Base-by-base conservation (phyloP, 2,329 filamentous ascomycete species). In the Talaromyces albobiverticillius region DNA sequence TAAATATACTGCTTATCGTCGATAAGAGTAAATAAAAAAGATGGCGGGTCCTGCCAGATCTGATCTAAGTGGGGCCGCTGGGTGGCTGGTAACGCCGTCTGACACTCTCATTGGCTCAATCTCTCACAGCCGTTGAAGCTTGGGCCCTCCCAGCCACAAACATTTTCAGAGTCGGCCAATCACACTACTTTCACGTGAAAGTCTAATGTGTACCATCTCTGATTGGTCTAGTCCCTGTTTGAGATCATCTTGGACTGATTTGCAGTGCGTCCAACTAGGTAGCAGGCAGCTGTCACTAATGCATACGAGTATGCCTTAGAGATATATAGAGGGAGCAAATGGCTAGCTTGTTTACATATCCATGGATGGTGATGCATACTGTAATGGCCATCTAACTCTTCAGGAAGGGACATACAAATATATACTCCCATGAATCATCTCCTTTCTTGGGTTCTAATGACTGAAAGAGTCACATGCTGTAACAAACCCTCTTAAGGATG, bases 1-100 rank as follows among this genome's bases (percentile, higher is more conserved):
- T n/a, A n/a, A n/a, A n/a, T n/a, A n/a, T n/a, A n/a, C n/a, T 22
- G 16, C 18, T 40, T 40, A 18, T 18, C 36, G 32, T 11, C 8
- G 36, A 40, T 40, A 18, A 23, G 23, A 32, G 34, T 41, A 50
- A 22, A 50, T 22, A 41, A 49, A 49, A n/a, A 50, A 51, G 48
- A 43, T 51, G 48, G 48, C 48, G 48, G 48, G 47, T 40, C 48
- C 4, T 3, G 10, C 36, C 22, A 16, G 48, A 51, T 51, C 48
- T 50, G 38, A 31, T 16, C 36, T 13, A 2, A 8, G 48, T 43
- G 48, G 38, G 26, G 38, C 38, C 26, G 18, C 18, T 23, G 14
- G 38, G 48, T 51, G 48, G 48, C 48, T 51, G 48, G 48, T n/a
- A 43, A 3, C 3, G 18, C 36, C 11, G 7, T 40, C 9, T 11